These are phyloP conservation scores for Nakazawaea ambrosiae DNA, from an alignment of 805 yeast genomes.

Conservation along the genomic window DNA sequence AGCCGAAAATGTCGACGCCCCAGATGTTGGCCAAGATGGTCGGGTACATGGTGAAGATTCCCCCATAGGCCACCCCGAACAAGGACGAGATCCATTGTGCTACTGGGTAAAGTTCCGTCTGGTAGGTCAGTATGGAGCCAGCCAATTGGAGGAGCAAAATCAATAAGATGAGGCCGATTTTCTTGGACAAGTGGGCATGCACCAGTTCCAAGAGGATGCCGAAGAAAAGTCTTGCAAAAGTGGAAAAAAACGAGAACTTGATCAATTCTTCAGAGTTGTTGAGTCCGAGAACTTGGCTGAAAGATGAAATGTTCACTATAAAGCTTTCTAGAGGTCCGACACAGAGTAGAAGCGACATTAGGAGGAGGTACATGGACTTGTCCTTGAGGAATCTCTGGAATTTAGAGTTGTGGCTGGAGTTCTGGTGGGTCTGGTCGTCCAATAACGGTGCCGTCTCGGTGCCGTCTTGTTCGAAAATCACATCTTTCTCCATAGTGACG, in stretches of 20 bases:
- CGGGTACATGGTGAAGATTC: conserved; percentile 80
- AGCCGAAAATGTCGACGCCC: conserved; percentile 85
- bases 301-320: conserved; percentile 72
- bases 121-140: conserved; percentile 2
- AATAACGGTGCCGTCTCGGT: conserved; percentile 12
- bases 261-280: conserved; percentile 12
- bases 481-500: conserved; percentile 50
- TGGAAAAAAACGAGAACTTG: conserved; percentile 19
- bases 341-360: conserved; percentile 55
- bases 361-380: conserved; percentile 55
- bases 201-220: conserved; percentile 14
- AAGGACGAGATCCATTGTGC: conserved; percentile 30
- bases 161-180: not conserved
- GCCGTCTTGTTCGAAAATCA: conserved; percentile 28
- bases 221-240: conserved; percentile 21
- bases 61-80: conserved; percentile 74
- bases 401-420: conserved; percentile 15
- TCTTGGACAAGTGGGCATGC: not conserved
- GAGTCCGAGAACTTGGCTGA: conserved; percentile 38
- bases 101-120: not conserved
- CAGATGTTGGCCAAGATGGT: conserved; percentile 76
- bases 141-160: conserved; percentile 5
- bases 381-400: conserved; percentile 35
- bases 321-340: conserved; percentile 85
- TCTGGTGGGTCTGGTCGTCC: too few relatives aligned